Evolutionary conservation across 2,329 filamentous ascomycete genomes (phyloP).

Genomic region (Xylaria hypoxylon): DNA sequence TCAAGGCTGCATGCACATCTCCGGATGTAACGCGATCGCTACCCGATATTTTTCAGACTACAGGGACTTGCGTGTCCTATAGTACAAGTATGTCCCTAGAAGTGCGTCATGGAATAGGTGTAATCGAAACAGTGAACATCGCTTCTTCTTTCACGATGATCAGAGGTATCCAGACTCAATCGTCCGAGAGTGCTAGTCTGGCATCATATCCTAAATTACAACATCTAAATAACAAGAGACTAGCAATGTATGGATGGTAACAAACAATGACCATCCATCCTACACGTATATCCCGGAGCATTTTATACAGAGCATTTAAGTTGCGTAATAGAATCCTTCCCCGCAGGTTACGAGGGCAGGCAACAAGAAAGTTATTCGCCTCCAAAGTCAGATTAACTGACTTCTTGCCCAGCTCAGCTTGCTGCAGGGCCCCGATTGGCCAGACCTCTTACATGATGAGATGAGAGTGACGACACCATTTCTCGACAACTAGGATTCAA

Average conservation of each 20-base stretch:
- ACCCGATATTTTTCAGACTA: too few relatives aligned
- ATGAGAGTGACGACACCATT: conserved; percentile 49
- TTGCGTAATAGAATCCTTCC: conserved; percentile 37
- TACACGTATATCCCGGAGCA: neutral
- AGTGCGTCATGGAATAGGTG: neutral
- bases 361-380: conserved; percentile 27
- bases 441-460: conserved; percentile 30
- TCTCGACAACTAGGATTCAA: conserved; percentile 5
- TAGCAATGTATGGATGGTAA: too few relatives aligned
- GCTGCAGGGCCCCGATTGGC: conserved; percentile 38
- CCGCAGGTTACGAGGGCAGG: conserved; percentile 19
- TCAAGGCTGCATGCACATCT: neutral
- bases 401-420: conserved; percentile 28
- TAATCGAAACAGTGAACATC: neutral
- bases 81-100: too few relatives aligned
- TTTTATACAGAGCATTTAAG: neutral
- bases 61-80: too few relatives aligned
- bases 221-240: too few relatives aligned
- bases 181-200: neutral
- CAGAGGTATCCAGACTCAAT: neutral
- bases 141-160: neutral
- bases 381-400: conserved; percentile 26
- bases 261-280: neutral
- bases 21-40: neutral
- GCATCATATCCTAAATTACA: neutral